Evolutionary conservation across 441 rosid genomes (phyloP).

Genomic region (Raphanus hybrid): DNA sequence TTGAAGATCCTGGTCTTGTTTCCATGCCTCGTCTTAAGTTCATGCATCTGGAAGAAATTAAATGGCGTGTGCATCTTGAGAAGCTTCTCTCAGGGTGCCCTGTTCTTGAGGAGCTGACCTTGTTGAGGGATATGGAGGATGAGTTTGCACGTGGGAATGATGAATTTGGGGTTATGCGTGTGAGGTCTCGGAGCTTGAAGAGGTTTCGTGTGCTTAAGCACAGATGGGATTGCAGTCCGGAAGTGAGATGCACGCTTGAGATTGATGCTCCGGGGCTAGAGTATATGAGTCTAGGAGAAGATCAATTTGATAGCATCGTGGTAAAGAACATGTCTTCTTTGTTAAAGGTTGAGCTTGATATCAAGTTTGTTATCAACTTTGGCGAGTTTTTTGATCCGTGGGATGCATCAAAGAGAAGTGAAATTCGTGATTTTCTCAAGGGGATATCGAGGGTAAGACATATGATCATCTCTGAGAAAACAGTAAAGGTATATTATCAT

Average conservation of each 20-base stretch:
- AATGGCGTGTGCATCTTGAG: not conserved
- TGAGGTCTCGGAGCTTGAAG: not conserved
- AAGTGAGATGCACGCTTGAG: not conserved
- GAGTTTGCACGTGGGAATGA: not conserved
- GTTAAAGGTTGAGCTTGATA: not conserved
- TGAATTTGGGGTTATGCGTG: not conserved
- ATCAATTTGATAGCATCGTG: slow-evolving; percentile 3
- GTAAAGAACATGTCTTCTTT: slow-evolving; percentile 6
- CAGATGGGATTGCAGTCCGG: not conserved
- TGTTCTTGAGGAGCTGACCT: not conserved
- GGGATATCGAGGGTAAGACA: slow-evolving; percentile 7
- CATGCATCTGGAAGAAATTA: not conserved
- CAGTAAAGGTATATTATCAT: not conserved
- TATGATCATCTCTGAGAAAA: slow-evolving; percentile 15
- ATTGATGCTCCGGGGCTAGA: slow-evolving; percentile 31
- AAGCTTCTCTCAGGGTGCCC: not conserved
- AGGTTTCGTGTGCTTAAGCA: not conserved
- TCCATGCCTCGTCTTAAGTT: not conserved
- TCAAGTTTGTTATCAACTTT: not conserved
- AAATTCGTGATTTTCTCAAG: slow-evolving; percentile 5
- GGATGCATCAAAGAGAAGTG: not conserved
- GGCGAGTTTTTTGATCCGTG: not conserved
- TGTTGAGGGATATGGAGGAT: not conserved
- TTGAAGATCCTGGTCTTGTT: not conserved
- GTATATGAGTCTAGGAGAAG: slow-evolving; percentile 10